Conservation (phyloP, 805 yeast genomes). For the Pichia cabralensis region DNA sequence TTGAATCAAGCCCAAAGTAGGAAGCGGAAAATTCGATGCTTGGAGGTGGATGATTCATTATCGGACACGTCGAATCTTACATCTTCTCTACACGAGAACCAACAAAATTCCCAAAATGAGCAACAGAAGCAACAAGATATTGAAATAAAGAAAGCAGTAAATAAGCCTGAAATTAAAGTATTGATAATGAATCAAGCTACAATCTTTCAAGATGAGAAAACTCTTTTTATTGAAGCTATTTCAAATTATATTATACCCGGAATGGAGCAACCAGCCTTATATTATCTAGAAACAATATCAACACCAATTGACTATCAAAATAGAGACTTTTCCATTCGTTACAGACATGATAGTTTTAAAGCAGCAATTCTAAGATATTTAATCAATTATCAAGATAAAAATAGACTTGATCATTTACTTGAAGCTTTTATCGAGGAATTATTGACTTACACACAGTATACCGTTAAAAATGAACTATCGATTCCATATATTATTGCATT, state of each 20-base stretch:
- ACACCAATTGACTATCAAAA: conserved; percentile 21
- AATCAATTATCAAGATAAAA: conserved; percentile 30
- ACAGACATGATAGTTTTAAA: conserved; percentile 20
- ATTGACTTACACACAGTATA: conserved; percentile 20
- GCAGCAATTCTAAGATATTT: conserved; percentile 33
- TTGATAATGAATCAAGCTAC: conserved; percentile 24
- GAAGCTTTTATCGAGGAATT: conserved; percentile 31
- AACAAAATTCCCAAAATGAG: too few relatives aligned
- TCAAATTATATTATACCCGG: conserved; percentile 30
- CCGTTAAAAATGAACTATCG: conserved; percentile 20
- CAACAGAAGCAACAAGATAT: too few relatives aligned
- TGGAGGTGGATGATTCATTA: too few relatives aligned
- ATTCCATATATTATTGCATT: conserved; percentile 55
- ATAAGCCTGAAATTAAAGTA: conserved; percentile 7
- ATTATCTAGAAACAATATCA: conserved; percentile 25
- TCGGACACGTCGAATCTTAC: too few relatives aligned
- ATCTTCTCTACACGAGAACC: too few relatives aligned
- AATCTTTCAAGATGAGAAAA: conserved; percentile 29
- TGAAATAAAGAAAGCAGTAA: too few relatives aligned
- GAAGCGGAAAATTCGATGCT: conserved; percentile 18
- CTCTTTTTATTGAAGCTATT: conserved; percentile 28
- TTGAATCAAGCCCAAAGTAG: conserved; percentile 15
- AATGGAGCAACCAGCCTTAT: conserved; percentile 22
- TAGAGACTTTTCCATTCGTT: conserved; percentile 21
- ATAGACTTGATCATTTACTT: conserved; percentile 41